These are phyloP conservation scores for Scytalidium lignicola DNA, from an alignment of 2,329 filamentous ascomycete genomes.

Conservation along the genomic window DNA sequence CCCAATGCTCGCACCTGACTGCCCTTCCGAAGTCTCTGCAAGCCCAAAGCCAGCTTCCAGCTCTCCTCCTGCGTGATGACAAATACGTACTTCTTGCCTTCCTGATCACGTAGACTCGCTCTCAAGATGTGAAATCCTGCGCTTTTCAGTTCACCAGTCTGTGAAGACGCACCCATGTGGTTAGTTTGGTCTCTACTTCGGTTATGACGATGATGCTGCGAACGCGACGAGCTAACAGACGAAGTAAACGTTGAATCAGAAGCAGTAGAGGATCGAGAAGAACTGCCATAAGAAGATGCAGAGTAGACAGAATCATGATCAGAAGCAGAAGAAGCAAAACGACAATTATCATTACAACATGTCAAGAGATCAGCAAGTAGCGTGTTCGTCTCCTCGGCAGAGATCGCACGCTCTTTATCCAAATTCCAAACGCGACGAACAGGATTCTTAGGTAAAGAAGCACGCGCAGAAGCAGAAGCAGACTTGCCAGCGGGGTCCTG, in stretches of 20 bases:
- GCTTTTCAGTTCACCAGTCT: conserved; percentile 49
- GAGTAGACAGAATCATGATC: conserved; percentile 38
- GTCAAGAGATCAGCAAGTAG: conserved; percentile 58
- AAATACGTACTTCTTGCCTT: conserved; percentile 62
- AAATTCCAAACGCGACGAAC: conserved; percentile 33
- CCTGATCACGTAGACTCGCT: conserved; percentile 59
- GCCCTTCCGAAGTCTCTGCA: conserved; percentile 56
- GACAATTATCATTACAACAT: conserved; percentile 60
- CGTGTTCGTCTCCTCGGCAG: conserved; percentile 61
- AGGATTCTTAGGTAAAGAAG: conserved; percentile 28
- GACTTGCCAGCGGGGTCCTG: conserved; percentile 29
- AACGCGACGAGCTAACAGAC: conserved; percentile 21
- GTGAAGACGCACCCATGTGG: conserved; percentile 24
- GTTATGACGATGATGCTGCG: conserved; percentile 3
- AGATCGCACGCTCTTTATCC: conserved; percentile 32
- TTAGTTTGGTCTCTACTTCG: conserved; percentile 12
- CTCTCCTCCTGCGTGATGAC: conserved; percentile 59
- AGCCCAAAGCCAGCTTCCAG: conserved; percentile 61
- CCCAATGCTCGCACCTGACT: conserved; percentile 55
- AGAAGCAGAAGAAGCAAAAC: conserved; percentile 34
- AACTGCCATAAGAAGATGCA: conserved; percentile 24
- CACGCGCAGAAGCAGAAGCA: conserved; percentile 36
- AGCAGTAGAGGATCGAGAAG: conserved; percentile 20
- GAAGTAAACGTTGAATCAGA: conserved; percentile 25
- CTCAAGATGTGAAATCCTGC: conserved; percentile 58